These are phyloP conservation scores for Lotus japonicus DNA, from an alignment of 306 rosid species.

Conservation along the genomic window DNA sequence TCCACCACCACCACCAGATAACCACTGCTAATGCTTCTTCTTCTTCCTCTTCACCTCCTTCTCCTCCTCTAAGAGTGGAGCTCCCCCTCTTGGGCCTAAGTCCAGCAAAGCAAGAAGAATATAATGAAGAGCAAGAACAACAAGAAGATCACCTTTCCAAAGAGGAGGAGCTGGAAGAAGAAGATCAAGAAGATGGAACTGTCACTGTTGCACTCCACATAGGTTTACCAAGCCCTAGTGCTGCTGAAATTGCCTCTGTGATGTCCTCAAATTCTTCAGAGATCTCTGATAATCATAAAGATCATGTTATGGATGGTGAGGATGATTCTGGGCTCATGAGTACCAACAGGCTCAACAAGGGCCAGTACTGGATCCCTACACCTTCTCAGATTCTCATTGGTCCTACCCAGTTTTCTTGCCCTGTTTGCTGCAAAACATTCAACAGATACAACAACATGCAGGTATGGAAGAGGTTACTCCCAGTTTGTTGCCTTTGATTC, in stretches of 20 bases:
- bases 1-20: neutral
- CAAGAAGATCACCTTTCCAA: neutral
- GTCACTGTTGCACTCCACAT: conserved; percentile 96
- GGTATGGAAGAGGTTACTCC: conserved; percentile 39
- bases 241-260: conserved; percentile 77
- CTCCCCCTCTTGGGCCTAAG: conserved; percentile 62
- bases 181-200: conserved; percentile 16
- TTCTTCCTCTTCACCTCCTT: conserved; percentile 36
- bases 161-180: neutral
- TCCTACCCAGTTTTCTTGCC: conserved; percentile 96
- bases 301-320: conserved; percentile 29
- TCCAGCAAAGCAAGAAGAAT: conserved; percentile 33
- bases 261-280: conserved; percentile 47
- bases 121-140: neutral
- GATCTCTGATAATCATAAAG: conserved; percentile 5
- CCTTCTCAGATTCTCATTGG: conserved; percentile 99
- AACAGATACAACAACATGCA: conserved; percentile 99
- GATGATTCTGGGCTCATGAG: conserved; percentile 41
- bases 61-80: conserved; percentile 81
- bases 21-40: neutral
- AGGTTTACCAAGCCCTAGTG: conserved; percentile 96
- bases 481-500: too few relatives aligned
- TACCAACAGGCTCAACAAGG: conserved; percentile 63
- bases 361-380: conserved; percentile 98
- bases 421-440: conserved; percentile 95